Conservation (phyloP, 129 eudicot genomes). For the Tagetes erecta region DNA sequence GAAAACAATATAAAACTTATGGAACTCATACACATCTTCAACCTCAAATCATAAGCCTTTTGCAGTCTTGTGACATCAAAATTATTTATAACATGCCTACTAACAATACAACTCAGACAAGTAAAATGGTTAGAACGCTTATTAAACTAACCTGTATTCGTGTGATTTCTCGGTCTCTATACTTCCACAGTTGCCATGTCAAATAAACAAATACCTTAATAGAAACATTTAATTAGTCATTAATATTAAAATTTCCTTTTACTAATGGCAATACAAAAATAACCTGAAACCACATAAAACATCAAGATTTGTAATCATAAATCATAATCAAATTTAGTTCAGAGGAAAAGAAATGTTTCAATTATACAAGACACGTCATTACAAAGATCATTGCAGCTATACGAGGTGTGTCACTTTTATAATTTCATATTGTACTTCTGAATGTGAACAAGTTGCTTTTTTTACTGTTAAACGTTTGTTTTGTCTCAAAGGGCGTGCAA, state of each 20-base stretch:
- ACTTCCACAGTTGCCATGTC: constrained; percentile 3
- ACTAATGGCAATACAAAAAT: neutral
- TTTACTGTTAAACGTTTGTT: neutral
- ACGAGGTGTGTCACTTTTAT: no score
- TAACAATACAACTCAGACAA: neutral
- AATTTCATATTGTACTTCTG: neutral
- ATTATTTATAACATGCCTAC: constrained; percentile 16
- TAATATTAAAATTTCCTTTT: neutral
- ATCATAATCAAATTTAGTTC: neutral
- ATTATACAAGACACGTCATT: neutral
- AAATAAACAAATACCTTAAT: neutral
- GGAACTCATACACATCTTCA: constrained; percentile 16
- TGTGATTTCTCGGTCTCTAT: neutral
- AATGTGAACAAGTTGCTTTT: neutral
- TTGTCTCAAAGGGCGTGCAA: neutral
- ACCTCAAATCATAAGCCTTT: constrained; percentile 20
- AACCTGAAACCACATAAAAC: neutral
- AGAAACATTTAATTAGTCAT: neutral
- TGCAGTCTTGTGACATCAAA: constrained; percentile 2
- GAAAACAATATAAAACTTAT: constrained; percentile 12
- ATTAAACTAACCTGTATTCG: constrained; percentile 10
- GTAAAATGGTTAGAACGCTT: constrained; percentile 19
- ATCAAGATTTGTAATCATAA: neutral
- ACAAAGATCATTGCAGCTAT: neutral
- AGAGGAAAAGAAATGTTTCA: constrained; percentile 16